phyloP scores from a whole-genome alignment of 2,329 filamentous ascomycete species.

The Amphichorda felina region DNA sequence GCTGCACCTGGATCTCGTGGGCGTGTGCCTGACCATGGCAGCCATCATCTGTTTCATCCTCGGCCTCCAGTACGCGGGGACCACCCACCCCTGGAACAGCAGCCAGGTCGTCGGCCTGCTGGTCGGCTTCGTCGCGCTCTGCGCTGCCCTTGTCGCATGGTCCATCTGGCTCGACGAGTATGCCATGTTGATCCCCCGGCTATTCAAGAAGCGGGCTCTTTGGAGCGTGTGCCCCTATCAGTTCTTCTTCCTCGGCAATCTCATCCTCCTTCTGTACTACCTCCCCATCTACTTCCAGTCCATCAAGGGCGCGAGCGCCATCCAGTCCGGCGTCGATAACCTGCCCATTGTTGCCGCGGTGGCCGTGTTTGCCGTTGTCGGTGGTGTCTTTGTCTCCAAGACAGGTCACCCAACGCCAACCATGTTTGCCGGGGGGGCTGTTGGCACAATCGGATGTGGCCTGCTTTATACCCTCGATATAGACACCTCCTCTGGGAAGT shows the following conservation, averaged over 20 bases:
- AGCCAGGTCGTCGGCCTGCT: slow-evolving; percentile 22
- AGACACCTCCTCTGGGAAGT: slow-evolving; percentile 24
- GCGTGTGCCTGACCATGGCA: slow-evolving; percentile 26
- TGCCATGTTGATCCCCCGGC: slow-evolving; percentile 22
- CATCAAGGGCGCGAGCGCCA: slow-evolving; percentile 20
- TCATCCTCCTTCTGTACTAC: slow-evolving; percentile 19
- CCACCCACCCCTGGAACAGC: slow-evolving; percentile 23
- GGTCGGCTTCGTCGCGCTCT: slow-evolving; percentile 16
- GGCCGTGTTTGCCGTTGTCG: slow-evolving; percentile 25
- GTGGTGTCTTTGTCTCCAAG: slow-evolving; percentile 23
- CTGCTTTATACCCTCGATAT: slow-evolving; percentile 28
- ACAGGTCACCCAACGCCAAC: slow-evolving; percentile 30
- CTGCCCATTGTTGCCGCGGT: slow-evolving; percentile 28
- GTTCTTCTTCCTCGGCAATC: slow-evolving; percentile 18
- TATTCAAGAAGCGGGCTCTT: slow-evolving; percentile 20
- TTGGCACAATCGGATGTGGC: slow-evolving; percentile 30
- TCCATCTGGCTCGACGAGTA: slow-evolving; percentile 22
- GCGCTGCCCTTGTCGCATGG: slow-evolving; percentile 20
- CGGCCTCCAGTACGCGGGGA: slow-evolving; percentile 29
- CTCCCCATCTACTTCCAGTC: slow-evolving; percentile 25
- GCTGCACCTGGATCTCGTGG: slow-evolving; percentile 29
- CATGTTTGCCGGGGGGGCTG: slow-evolving; percentile 29
- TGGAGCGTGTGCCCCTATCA: slow-evolving; percentile 18
- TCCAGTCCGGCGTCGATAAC: slow-evolving; percentile 23
- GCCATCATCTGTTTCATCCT: slow-evolving; percentile 25